These are phyloP conservation scores for Podosphaera xanthii DNA, from an alignment of 2,329 filamentous ascomycete genomes.

Conservation along the genomic window DNA sequence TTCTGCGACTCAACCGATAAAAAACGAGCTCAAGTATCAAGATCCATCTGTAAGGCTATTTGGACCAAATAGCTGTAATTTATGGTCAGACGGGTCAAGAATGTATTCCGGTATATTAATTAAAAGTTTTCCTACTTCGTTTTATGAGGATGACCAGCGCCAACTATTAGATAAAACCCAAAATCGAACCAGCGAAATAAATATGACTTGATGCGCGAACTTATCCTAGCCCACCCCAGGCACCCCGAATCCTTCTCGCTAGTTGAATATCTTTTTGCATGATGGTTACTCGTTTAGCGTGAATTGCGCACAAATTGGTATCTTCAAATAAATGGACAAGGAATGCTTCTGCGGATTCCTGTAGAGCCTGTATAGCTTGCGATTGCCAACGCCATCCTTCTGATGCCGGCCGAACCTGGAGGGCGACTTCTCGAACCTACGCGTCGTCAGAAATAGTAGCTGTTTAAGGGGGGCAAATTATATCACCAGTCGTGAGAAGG, in stretches of 20 bases:
- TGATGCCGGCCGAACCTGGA: constrained; percentile 36
- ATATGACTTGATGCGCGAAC: background rate
- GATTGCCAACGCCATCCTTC: constrained; percentile 82
- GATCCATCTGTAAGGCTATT: too few species aligned
- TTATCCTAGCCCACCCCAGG: constrained; percentile 47
- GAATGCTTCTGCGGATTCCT: constrained; percentile 92
- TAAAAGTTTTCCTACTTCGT: too few species aligned
- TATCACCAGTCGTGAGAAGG: constrained; percentile 50
- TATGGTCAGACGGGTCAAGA: too few species aligned
- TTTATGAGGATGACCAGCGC: too few species aligned
- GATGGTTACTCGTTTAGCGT: constrained; percentile 89
- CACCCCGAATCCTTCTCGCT: constrained; percentile 54
- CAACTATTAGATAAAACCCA: too few species aligned
- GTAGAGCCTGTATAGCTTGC: constrained; percentile 76
- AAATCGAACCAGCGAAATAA: background rate
- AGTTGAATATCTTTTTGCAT: constrained; percentile 98
- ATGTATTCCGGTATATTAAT: too few species aligned
- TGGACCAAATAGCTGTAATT: too few species aligned
- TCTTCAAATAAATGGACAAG: constrained; percentile 92
- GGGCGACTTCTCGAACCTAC: constrained; percentile 49
- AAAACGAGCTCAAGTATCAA: too few species aligned
- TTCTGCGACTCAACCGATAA: too few species aligned
- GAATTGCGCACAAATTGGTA: constrained; percentile 86
- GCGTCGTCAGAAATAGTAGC: constrained; percentile 1
- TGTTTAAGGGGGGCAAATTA: constrained; percentile 6